Evolutionary conservation across 1,284 basidiomycete genomes (phyloP), one percentile per base, ranked within the genome.

Genomic region (Hymenochaete sp.): DNA sequence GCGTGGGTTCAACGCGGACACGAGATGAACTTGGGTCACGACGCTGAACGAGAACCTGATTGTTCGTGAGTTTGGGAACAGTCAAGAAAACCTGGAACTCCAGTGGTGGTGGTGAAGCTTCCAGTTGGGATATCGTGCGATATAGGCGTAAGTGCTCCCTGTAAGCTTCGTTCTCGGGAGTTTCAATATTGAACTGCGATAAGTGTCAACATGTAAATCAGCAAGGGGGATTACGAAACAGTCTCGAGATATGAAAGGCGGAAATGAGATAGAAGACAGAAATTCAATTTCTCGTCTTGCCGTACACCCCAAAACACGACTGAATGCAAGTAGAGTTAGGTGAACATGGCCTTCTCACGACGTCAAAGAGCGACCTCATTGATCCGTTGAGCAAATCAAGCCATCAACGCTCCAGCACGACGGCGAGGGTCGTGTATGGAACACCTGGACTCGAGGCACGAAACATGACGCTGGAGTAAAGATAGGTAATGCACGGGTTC

Each of bases 101-200:
- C 28, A 87, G 69, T 0, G 74, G 67, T 8, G 71, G 70, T 16
- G 62, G 11, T 47, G 61, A 47, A 61, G 68, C 18, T 56, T 64
- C n/a, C 57, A 51, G 49, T 19, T 62, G 45, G 57, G 80, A 82
- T 31, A 84, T 67, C 35, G 73, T 66, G 51, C 71, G 73, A 63
- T 82, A 86, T 9, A 70, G 70, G 39, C 73, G 66, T 21, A 77
- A 70, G 37, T 79, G 71, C 51, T 75, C 76, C 53, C 70, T 76
- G 62, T 79, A 82, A 16, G 72, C 58, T 53, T 85, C 81, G 21
- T 74, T 71, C 57, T 77, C 77, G 32, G 72, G 79, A 2, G 77
- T 83, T 62, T 87, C 84, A 45, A 89, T 67, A 61, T 87, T 88
- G 71, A 89, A 89, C 84, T 85, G 44, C n/a, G n/a, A n/a, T 10